Evolutionary conservation across 148 eudicot species (phyloP), one percentile per base, ranked within the genome.

Genomic region (Camellia japonica): DNA sequence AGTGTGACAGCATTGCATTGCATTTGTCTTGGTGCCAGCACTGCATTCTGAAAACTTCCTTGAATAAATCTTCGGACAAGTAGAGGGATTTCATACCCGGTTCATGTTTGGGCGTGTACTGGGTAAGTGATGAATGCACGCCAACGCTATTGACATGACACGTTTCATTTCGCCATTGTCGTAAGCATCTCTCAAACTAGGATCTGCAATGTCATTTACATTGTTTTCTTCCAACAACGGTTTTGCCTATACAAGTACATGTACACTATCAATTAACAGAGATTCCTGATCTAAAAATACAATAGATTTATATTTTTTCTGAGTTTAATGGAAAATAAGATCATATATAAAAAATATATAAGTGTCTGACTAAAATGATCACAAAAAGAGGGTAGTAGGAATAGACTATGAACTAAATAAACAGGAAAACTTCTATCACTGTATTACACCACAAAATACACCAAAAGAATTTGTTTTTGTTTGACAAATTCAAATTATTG

Each of bases 81-180:
- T 2, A 3, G 15, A 15, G 76, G 16, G 38, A 13, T 43, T 71
- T 43, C 19, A 0, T 88, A 93, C 98, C 82, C 79, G 70, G 15
- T 81, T 88, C 97, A 95, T 95, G 88, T 55, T 80, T 44, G 99
- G 98, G 58, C 99, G 93, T 18, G 83, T 68, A 72, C 77, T 82
- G 49, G 99, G 90, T 71, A 87, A 79, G 87, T 92, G 97, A 83
- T 91, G 90, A 75, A 95, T 80, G 91, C 99, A 95, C 80, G 85
- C 80, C 55, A 94, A 83, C 13, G 99, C 98, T 70, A 91, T 85
- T 62, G 69, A 76, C 89, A 93, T 92, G 64, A 87, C 87, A 0
- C 95, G 91, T 64, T 84, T 87, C 87, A 95, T 83, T 74, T 93
- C 97, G 16, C 59, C 77, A 0, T 62, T 58, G 46, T 92, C 84